phyloP scores from a whole-genome alignment of 2,329 filamentous ascomycete genomes.

The Aspergillus niger region DNA sequence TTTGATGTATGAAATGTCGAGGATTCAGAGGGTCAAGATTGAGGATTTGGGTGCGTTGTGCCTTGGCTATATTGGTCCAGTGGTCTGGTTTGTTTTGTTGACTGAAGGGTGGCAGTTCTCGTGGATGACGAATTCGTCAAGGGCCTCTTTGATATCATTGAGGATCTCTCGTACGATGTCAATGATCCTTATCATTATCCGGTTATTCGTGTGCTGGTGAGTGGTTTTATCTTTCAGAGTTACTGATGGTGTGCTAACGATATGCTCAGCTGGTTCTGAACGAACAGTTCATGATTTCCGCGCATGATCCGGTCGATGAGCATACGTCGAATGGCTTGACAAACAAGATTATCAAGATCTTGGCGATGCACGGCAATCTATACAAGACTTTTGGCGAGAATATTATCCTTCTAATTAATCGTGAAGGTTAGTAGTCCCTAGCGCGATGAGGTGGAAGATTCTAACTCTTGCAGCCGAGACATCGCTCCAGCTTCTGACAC shows the following conservation, averaged over 20 bases:
- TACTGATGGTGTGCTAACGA: too few relatives aligned
- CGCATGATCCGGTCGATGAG: constrained; percentile 55
- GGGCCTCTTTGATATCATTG: constrained; percentile 83
- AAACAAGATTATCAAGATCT: constrained; percentile 89
- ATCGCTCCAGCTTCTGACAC: constrained; percentile 88
- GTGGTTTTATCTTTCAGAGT: too few relatives aligned
- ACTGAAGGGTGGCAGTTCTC: constrained; percentile 43
- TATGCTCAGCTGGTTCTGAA: constrained; percentile 97
- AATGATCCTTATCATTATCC: constrained; percentile 95
- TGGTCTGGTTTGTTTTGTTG: neutral
- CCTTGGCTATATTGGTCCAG: neutral
- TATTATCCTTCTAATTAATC: constrained; percentile 89
- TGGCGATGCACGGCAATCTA: constrained; percentile 75
- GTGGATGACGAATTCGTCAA: constrained; percentile 77
- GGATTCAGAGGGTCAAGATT: constrained; percentile 77
- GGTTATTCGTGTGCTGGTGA: constrained; percentile 85
- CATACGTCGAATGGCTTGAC: constrained; percentile 62
- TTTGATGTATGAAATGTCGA: constrained; percentile 92
- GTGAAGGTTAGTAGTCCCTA: constrained; percentile 63
- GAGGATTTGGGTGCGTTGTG: constrained; percentile 71
- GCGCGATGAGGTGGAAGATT: neutral
- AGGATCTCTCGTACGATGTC: constrained; percentile 80
- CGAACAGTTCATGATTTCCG: constrained; percentile 92
- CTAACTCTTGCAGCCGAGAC: constrained; percentile 66
- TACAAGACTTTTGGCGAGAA: constrained; percentile 98